phyloP scores from a whole-genome alignment of 768 basidiomycete species.

The Lactarius vividus region DNA sequence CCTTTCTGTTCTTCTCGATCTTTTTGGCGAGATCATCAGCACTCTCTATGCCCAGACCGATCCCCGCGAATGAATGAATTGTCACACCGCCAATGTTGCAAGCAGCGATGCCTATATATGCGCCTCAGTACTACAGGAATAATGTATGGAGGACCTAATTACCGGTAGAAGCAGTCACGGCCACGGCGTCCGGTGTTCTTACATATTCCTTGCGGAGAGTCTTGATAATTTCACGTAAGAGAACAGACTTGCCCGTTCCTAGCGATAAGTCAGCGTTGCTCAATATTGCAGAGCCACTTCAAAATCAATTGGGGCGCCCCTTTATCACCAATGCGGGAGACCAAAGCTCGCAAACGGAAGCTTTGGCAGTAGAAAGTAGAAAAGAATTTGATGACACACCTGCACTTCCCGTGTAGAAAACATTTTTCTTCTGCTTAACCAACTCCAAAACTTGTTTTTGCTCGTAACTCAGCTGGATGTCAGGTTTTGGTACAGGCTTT shows the following conservation, averaged over 20 bases:
- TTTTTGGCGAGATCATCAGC: constrained; percentile 61
- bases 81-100: constrained; percentile 97
- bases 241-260: constrained; percentile 97
- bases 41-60: constrained; percentile 75
- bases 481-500: constrained; percentile 29
- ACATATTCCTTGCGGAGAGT: constrained; percentile 54
- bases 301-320: background rate
- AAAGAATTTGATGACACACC: constrained; percentile 49
- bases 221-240: constrained; percentile 88
- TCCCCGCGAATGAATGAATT: constrained; percentile 93
- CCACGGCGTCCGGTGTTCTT: constrained; percentile 68
- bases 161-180: constrained; percentile 95
- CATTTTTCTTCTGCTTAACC: constrained; percentile 65
- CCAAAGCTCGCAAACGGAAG: constrained; percentile 13
- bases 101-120: constrained; percentile 75
- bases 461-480: constrained; percentile 74
- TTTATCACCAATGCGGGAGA: constrained; percentile 3
- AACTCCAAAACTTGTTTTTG: constrained; percentile 81
- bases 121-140: background rate
- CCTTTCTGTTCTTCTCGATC: constrained; percentile 82
- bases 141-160: constrained; percentile 5
- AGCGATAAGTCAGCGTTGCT: constrained; percentile 2
- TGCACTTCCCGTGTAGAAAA: constrained; percentile 98
- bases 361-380: background rate
- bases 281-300: background rate